These are phyloP conservation scores for Exsudoporus frostii DNA, from an alignment of 768 basidiomycete genomes.

Conservation along the genomic window DNA sequence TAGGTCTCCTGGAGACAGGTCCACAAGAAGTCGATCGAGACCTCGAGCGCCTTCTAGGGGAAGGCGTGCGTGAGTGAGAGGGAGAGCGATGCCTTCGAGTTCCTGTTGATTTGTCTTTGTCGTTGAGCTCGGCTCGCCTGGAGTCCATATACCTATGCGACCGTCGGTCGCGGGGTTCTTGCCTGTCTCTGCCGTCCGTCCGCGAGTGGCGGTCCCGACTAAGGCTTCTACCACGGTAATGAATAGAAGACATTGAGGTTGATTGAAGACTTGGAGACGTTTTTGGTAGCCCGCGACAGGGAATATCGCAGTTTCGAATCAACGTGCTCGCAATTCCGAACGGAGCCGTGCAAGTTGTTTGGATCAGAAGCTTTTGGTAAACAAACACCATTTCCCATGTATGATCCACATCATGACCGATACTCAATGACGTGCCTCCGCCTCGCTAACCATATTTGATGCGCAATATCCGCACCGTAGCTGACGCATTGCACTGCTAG, in stretches of 20 bases:
- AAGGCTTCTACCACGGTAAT: slow-evolving; percentile 21
- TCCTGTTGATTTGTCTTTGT: slow-evolving; percentile 6
- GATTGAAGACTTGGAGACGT: background rate
- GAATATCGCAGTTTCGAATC: background rate
- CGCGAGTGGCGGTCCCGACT: slow-evolving; percentile 18
- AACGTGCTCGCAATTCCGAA: background rate
- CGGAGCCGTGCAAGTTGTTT: slow-evolving; percentile 17
- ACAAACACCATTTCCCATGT: slow-evolving; percentile 19
- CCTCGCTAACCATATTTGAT: slow-evolving; percentile 11
- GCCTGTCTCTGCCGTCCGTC: slow-evolving; percentile 14
- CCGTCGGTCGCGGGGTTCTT: slow-evolving; percentile 19
- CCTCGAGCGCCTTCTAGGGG: slow-evolving; percentile 20
- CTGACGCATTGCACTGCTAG: slow-evolving; percentile 10
- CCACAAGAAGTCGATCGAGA: slow-evolving; percentile 27
- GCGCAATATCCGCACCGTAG: slow-evolving; percentile 29
- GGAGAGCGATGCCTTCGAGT: slow-evolving; percentile 12
- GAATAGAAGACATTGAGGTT: slow-evolving; percentile 19
- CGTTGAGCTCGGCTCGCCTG: slow-evolving; percentile 8
- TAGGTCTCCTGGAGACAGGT: slow-evolving; percentile 10
- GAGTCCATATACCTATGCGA: slow-evolving; percentile 15
- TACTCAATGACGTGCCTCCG: slow-evolving; percentile 8
- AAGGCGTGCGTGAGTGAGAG: slow-evolving; percentile 26
- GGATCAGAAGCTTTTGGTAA: slow-evolving; percentile 26
- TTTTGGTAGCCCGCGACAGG: background rate
- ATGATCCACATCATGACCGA: slow-evolving; percentile 18